These are phyloP conservation scores for Penicillium glabrum DNA, from an alignment of 2,329 filamentous ascomycete species.

Conservation along the genomic window DNA sequence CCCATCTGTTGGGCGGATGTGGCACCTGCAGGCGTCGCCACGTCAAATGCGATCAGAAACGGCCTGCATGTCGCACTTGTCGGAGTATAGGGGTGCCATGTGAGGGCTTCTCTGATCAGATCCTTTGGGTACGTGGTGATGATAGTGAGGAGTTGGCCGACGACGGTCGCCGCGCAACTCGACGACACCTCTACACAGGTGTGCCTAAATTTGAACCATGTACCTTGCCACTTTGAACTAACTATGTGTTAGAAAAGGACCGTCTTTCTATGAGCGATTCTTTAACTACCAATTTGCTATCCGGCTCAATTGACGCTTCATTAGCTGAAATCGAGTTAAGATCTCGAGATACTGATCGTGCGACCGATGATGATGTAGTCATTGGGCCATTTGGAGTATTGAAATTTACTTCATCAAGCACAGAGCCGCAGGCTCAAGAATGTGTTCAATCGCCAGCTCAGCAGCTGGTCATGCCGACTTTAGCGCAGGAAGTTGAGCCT, in stretches of 20 bases:
- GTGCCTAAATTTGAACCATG: not conserved
- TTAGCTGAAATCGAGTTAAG: slow-evolving; percentile 32
- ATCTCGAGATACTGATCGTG: slow-evolving; percentile 21
- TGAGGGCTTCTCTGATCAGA: slow-evolving; percentile 31
- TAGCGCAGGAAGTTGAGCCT: not conserved
- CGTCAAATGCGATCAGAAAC: slow-evolving; percentile 38
- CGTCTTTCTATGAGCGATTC: slow-evolving; percentile 33
- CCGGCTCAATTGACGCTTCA: slow-evolving; percentile 33
- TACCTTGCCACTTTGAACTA: not conserved
- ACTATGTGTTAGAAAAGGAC: slow-evolving; percentile 21
- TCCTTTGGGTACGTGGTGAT: slow-evolving; percentile 30
- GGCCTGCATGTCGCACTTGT: slow-evolving; percentile 33
- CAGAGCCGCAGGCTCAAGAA: not conserved
- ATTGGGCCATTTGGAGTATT: slow-evolving; percentile 34
- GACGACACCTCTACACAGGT: slow-evolving; percentile 35
- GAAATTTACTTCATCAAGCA: slow-evolving; percentile 16
- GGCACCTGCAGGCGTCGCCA: slow-evolving; percentile 36
- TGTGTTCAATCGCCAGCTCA: not conserved
- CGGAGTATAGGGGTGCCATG: slow-evolving; percentile 27
- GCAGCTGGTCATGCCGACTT: not conserved
- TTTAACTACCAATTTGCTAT: slow-evolving; percentile 24
- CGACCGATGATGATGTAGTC: slow-evolving; percentile 19
- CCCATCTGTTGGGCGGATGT: slow-evolving; percentile 36
- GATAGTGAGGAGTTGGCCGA: slow-evolving; percentile 3
- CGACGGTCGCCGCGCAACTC: slow-evolving; percentile 19